phyloP scores from a whole-genome alignment of 176 grass and related monocot species.

The Bromus sterilis region DNA sequence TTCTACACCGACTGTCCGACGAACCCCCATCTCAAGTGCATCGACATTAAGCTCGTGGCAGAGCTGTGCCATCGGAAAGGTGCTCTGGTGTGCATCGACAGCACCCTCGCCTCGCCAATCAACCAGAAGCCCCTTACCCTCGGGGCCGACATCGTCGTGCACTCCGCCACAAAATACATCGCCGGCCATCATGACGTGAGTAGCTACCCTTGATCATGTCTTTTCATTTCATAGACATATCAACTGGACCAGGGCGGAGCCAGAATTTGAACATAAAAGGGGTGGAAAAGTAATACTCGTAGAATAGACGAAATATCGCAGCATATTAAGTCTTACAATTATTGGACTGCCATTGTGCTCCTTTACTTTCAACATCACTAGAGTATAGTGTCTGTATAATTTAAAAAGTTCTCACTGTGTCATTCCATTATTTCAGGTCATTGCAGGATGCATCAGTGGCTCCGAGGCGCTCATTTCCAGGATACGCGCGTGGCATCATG shows the following conservation, averaged over 20 bases:
- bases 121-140: slow-evolving; percentile 57
- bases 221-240: not conserved
- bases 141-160: slow-evolving; percentile 51
- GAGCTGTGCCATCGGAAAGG: slow-evolving; percentile 43
- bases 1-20: slow-evolving; percentile 52
- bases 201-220: not conserved
- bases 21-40: slow-evolving; percentile 51
- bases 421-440: slow-evolving; percentile 30
- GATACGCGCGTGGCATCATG: slow-evolving; percentile 61
- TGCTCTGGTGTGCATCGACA: slow-evolving; percentile 50
- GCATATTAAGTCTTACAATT: too few species aligned
- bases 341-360: not conserved
- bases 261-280: too few species aligned
- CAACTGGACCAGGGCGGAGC: too few species aligned
- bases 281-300: too few species aligned
- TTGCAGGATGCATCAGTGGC: slow-evolving; percentile 76
- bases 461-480: slow-evolving; percentile 38
- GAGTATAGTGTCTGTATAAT: not conserved
- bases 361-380: not conserved
- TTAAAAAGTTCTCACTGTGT: not conserved
- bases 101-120: slow-evolving; percentile 62
- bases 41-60: slow-evolving; percentile 24
- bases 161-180: slow-evolving; percentile 68
- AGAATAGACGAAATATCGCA: too few species aligned
- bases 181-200: slow-evolving; percentile 58